Conservation (phyloP, 148 eudicot species). For the Simmondsia chinensis region DNA sequence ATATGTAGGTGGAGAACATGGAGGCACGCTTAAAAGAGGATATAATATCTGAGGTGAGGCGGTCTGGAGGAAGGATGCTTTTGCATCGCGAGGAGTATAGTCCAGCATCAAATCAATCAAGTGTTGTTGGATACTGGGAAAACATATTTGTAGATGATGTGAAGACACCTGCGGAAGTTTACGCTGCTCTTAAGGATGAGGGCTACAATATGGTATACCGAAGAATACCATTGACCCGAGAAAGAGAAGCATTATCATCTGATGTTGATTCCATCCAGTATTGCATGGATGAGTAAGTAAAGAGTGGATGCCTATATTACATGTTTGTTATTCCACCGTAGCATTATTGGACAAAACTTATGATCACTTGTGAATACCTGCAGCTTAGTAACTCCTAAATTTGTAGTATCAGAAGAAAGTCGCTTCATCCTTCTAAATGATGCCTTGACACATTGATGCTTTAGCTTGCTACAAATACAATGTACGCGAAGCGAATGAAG, state of each 20-base stretch:
- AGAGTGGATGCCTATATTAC: too few species aligned
- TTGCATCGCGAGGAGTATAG: constrained; percentile 88
- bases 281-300: constrained; percentile 72
- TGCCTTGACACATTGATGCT: too few species aligned
- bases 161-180: constrained; percentile 87
- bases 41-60: constrained; percentile 70
- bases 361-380: neutral
- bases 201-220: constrained; percentile 49
- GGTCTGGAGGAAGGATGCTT: constrained; percentile 93
- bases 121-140: constrained; percentile 92
- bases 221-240: constrained; percentile 90
- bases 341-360: neutral
- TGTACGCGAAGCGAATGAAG: too few species aligned
- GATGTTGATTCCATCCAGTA: constrained; percentile 85
- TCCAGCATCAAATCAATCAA: constrained; percentile 58
- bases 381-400: neutral
- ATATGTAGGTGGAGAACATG: constrained; percentile 81
- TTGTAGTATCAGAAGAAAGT: too few species aligned
- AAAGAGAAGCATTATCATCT: constrained; percentile 80
- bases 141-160: constrained; percentile 73
- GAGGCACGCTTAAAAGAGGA: constrained; percentile 90
- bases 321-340: too few species aligned
- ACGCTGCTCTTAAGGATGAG: constrained; percentile 58
- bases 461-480: too few species aligned
- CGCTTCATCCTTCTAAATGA: too few species aligned